These are phyloP conservation scores for Fusarium penzigii DNA, from an alignment of 2,329 filamentous ascomycete species.

Conservation along the genomic window DNA sequence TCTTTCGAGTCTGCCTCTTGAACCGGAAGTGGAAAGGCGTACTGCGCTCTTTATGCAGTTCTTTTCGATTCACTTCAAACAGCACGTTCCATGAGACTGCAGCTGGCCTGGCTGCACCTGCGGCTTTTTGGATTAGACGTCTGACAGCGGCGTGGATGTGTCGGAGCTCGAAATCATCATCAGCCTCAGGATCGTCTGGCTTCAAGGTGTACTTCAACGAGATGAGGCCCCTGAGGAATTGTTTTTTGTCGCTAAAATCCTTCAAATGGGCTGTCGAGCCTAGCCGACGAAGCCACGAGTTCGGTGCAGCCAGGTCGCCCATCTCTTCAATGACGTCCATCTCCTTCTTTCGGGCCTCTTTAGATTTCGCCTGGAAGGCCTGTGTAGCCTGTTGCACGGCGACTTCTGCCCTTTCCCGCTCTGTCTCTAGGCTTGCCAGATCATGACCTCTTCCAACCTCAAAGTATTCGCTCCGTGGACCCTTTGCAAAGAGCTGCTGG, in stretches of 20 bases:
- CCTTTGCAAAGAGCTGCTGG: constrained; percentile 1
- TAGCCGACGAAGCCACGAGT: not conserved
- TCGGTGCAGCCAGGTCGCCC: constrained; percentile 1
- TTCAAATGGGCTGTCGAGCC: not conserved
- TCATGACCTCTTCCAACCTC: not conserved
- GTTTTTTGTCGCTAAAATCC: constrained; percentile 8
- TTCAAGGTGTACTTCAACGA: constrained; percentile 3
- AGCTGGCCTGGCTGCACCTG: not conserved
- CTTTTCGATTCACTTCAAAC: constrained; percentile 5
- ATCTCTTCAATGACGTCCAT: constrained; percentile 4
- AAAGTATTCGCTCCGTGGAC: not conserved
- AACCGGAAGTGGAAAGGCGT: constrained; percentile 4
- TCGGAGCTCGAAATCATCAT: constrained; percentile 1
- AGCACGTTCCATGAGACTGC: constrained; percentile 1
- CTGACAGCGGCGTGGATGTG: constrained; percentile 1
- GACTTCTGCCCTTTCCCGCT: not conserved
- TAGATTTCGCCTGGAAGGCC: constrained; percentile 2
- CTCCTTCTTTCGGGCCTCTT: constrained; percentile 2
- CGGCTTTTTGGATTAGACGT: not conserved
- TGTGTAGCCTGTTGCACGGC: not conserved
- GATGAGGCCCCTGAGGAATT: constrained; percentile 1
- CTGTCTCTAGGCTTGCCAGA: not conserved
- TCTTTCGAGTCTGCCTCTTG: not conserved
- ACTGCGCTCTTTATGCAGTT: constrained; percentile 1
- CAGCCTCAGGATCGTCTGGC: not conserved